Percentiles rank a stretch among this genome's conserved stretches.
Conservation (phyloP, 805 yeast species). For the Kazachstania taianensis region DNA sequence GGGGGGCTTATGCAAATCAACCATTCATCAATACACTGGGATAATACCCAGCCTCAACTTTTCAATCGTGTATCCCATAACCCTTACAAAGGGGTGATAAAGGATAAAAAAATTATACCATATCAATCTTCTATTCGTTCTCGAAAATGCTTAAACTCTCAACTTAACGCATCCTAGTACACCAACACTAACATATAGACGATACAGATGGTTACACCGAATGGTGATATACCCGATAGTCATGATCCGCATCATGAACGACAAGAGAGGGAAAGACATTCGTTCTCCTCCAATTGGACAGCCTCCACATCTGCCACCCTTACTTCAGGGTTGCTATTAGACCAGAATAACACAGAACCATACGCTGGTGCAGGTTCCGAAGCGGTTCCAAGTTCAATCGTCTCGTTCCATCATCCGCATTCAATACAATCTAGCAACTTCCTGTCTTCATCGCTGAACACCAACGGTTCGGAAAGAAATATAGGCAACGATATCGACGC, state of each 20-base stretch:
- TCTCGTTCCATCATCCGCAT: conserved; percentile 66
- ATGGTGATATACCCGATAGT: neutral
- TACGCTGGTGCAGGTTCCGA: conserved; percentile 72
- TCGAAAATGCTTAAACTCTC: too few species aligned
- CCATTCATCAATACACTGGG: too few species aligned
- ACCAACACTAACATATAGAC: too few species aligned
- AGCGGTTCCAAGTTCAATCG: conserved; percentile 65
- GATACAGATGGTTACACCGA: neutral
- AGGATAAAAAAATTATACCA: too few species aligned
- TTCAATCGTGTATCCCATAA: too few species aligned
- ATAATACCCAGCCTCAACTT: too few species aligned
- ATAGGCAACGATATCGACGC: too few species aligned
- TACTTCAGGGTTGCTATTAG: conserved; percentile 27
- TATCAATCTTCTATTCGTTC: too few species aligned
- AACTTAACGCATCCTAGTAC: too few species aligned
- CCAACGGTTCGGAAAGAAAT: conserved; percentile 22
- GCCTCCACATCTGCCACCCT: conserved; percentile 26
- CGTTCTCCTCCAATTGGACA: conserved; percentile 28
- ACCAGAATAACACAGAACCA: conserved; percentile 60
- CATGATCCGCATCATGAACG: neutral
- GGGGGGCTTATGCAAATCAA: too few species aligned
- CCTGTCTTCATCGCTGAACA: conserved; percentile 11
- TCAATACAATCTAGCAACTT: conserved; percentile 32
- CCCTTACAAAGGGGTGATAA: too few species aligned
- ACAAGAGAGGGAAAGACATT: conserved; percentile 11